Base-by-base conservation (phyloP, 2,329 filamentous ascomycete species). In the Colletotrichum sp. region DNA sequence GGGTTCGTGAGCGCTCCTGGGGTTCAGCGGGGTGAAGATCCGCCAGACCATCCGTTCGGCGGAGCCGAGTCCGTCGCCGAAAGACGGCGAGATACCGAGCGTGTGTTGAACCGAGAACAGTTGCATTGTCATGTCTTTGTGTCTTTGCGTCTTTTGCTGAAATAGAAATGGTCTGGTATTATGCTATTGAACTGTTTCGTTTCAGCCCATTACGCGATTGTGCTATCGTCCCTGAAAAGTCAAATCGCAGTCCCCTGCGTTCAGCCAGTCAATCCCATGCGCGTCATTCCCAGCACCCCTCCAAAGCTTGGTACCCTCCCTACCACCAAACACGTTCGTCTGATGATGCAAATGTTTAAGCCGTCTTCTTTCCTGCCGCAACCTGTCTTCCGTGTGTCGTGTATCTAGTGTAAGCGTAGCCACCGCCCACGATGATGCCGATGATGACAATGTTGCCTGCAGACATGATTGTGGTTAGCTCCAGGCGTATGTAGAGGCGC, bases 401-500 rank as follows among this genome's bases (percentile, higher is more conserved):
- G 66, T 83, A 85, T 10, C 81, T 83, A 15, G 84, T 78, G 62
- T 83, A 86, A 5, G 80, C 80, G 60, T 85, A 81, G n/a, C 71
- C 77, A 18, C 73, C 80, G 7, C 81, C 83, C 5, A 79, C 83
- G 12, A 85, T 24, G 0, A 82, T 80, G 5, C 82, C 84, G 52
- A 86, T 77, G 34, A 86, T 78, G 16, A 84, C 81, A 52, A 84
- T 79, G 66, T 87, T 87, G 63, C 85, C 85, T 86, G 32, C 12
- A 32, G 8, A 24, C 2, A 28, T 13, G 16, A 18, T 18, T 9
- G 2, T 21, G 16, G n/a, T 64, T 13, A 64, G 62, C 34, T 64
- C 5, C 15, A 34, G 24, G 65, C 44, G 49, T 10, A 10, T 13
- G 28, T 39, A 16, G 18, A 24, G 32, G 18, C 9, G 13, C 2